These are phyloP conservation scores for Leccinum fallax DNA, from an alignment of 1,284 basidiomycete species.

Conservation along the genomic window DNA sequence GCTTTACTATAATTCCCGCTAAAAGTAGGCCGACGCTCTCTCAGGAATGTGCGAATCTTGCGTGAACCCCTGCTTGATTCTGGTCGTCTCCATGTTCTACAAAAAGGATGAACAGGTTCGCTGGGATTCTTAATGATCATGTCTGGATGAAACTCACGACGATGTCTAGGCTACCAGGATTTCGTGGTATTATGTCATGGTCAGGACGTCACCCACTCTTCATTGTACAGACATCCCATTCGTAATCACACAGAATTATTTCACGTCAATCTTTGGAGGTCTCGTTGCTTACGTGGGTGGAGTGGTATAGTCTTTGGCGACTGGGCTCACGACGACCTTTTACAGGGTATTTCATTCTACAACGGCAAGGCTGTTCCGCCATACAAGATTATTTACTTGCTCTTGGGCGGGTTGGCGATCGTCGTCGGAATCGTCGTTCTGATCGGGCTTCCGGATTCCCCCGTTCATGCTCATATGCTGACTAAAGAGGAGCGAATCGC, in stretches of 20 bases:
- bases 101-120: constrained; percentile 67
- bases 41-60: constrained; percentile 68
- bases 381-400: constrained; percentile 64
- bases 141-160: neutral
- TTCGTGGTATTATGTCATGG: constrained; percentile 72
- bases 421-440: constrained; percentile 58
- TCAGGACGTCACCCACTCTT: constrained; percentile 24
- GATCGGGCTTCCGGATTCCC: constrained; percentile 67
- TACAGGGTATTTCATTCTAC: constrained; percentile 60
- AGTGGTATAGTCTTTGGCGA: neutral
- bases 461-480: constrained; percentile 59
- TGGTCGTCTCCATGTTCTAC: constrained; percentile 70
- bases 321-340: neutral
- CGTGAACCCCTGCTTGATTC: constrained; percentile 62
- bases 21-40: neutral
- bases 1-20: neutral
- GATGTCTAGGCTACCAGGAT: constrained; percentile 51
- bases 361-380: constrained; percentile 48
- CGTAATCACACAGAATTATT: constrained; percentile 47
- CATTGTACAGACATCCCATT: neutral
- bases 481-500: constrained; percentile 63
- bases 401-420: constrained; percentile 63
- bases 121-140: neutral
- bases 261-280: constrained; percentile 66
- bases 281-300: constrained; percentile 61